A percentile compares a stretch with the other conserved stretches of the same genome.
These are phyloP conservation scores for Rhodotorula glutinis DNA, from an alignment of 1,284 basidiomycete species.

Conservation along the genomic window DNA sequence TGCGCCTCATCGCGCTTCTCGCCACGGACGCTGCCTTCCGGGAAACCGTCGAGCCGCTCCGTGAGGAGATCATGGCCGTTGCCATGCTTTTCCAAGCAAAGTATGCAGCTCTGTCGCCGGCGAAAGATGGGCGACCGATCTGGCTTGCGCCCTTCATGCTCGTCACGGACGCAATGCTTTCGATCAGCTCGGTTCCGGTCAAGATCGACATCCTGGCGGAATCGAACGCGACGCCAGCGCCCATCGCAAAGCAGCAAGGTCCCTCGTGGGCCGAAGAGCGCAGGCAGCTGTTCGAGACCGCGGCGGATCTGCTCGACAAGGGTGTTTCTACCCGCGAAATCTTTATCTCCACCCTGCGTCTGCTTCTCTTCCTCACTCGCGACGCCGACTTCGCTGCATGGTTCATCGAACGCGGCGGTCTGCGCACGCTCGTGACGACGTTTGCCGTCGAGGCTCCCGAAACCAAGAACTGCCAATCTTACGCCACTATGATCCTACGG, in stretches of 20 bases:
- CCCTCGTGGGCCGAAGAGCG: conserved; percentile 64
- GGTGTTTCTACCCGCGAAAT: conserved; percentile 69
- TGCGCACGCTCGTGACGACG: conserved; percentile 54
- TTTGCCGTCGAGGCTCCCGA: conserved; percentile 46
- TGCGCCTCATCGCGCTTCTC: conserved; percentile 43
- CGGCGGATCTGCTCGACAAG: conserved; percentile 63
- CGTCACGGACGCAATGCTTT: conserved; percentile 75
- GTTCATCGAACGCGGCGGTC: conserved; percentile 64
- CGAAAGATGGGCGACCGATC: conserved; percentile 55
- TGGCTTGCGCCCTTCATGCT: conserved; percentile 82
- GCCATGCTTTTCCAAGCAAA: conserved; percentile 24
- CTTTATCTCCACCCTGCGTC: conserved; percentile 69
- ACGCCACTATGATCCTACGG: conserved; percentile 81
- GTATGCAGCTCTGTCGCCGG: conserved; percentile 39
- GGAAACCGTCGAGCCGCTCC: conserved; percentile 35
- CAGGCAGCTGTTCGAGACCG: conserved; percentile 66
- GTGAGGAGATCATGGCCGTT: conserved; percentile 36
- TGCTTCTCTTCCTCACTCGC: conserved; percentile 77
- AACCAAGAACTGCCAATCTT: conserved; percentile 66
- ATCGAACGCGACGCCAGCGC: conserved; percentile 57
- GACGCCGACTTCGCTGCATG: conserved; percentile 60
- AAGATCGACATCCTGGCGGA: conserved; percentile 60
- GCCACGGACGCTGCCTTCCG: conserved; percentile 41
- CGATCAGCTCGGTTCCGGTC: conserved; percentile 61
- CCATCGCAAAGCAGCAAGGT: conserved; percentile 56